Base-by-base conservation (phyloP, 148 eudicot species). In the Simmondsia chinensis region DNA sequence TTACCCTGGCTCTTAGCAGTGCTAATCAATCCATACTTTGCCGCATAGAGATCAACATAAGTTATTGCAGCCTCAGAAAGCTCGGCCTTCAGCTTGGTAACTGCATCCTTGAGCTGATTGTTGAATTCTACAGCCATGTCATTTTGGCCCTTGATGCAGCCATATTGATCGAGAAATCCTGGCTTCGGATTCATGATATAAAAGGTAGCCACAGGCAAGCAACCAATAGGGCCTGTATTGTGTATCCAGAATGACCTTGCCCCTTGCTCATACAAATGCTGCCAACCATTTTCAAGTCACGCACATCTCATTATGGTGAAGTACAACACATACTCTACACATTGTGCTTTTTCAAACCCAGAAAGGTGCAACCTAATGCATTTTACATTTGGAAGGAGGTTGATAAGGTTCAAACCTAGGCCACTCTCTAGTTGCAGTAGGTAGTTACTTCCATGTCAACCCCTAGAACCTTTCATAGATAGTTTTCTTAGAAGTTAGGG, bases 171-270 rank as follows among this genome's bases (percentile, higher is more conserved):
- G 2, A 77, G 48, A 58, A 56, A 54, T 0, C 78, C 86, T 0
- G 86, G 79, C 55, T 24, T 14, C 12, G 80, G 80, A 34, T 70
- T 42, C 5, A 12, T 33, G 11, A 57, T 55, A 27, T 77, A 67
- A 28, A 73, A 38, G 9, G 56, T 65, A 5, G 60, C 54, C 1
- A 75, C 79, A 0, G 96, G 87, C 60, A 87, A 65, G 61, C 93
- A 87, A 13, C 96, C 96, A 14, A 82, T 58, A 7, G 96, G 96
- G 6, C 96, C 96, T 1, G 96, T 82, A 33, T 79, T 87, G 57
- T 87, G 96, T 58, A 87, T 65, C 96, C 96, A 87, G 40, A 82
- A 82, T 18, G 74, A 28, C 56, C 91, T 69, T 5, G 68, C 93
- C 12, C 93, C 96, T 68, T 65, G 45, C 29, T 58, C 60, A 56